Conservation (phyloP, 169 alveolate species). For the Eimeria falciformis region DNA sequence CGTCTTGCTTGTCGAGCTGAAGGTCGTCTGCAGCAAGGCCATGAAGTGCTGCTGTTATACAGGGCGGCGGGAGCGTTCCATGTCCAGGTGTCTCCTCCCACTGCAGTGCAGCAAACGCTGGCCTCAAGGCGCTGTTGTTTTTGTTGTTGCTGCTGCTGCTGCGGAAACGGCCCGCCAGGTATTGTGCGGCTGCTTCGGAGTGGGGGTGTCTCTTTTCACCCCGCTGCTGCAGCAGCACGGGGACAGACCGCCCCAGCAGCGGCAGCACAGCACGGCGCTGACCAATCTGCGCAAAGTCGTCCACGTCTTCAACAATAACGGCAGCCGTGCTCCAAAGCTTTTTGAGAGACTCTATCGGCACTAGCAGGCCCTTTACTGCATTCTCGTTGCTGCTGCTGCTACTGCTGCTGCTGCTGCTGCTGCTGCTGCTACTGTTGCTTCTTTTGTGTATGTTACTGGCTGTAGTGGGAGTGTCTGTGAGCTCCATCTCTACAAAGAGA, state of each 20-base stretch:
- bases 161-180: neutral
- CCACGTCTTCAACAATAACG: neutral
- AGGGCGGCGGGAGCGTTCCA: neutral
- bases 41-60: neutral
- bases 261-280: neutral
- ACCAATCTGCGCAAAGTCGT: neutral
- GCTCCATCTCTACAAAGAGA: neutral
- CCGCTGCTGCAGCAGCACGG: constrained; percentile 25
- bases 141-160: neutral
- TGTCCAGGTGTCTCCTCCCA: neutral
- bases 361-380: neutral
- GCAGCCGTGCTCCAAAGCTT: neutral
- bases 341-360: neutral
- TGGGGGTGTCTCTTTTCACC: constrained; percentile 6
- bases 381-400: neutral
- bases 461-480: neutral
- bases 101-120: constrained; percentile 22
- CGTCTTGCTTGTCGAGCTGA: neutral
- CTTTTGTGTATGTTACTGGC: neutral
- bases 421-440: neutral
- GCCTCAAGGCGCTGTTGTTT: neutral
- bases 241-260: neutral
- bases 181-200: neutral
- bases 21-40: neutral
- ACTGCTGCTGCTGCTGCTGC: neutral